These are phyloP conservation scores for Microcos paniculata DNA, from an alignment of 345 rosid genomes.

Conservation along the genomic window DNA sequence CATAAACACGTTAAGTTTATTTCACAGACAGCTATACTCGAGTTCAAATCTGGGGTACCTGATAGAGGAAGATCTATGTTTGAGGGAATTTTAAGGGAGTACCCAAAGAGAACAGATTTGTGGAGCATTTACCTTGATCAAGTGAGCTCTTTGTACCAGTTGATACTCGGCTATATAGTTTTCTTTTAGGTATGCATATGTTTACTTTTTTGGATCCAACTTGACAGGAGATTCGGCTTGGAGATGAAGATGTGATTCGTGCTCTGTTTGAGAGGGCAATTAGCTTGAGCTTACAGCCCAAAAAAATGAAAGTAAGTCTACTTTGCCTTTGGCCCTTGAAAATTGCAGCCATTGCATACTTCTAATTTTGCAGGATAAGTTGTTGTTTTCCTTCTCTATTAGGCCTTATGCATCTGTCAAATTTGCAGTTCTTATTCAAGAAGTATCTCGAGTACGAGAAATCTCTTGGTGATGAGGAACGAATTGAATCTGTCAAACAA, in stretches of 20 bases:
- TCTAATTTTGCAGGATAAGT: not conserved
- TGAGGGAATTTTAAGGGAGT: conserved; percentile 82
- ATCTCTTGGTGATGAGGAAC: conserved; percentile 54
- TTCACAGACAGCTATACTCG: conserved; percentile 79
- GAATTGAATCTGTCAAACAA: conserved; percentile 64
- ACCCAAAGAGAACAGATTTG: conserved; percentile 91
- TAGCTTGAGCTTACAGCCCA: conserved; percentile 79
- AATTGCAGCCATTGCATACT: not conserved
- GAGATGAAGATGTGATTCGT: conserved; percentile 65
- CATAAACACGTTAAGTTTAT: conserved; percentile 85
- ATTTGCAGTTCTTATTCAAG: conserved; percentile 82
- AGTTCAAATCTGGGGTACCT: conserved; percentile 85
- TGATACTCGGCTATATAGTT: not conserved
- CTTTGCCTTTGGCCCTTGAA: not conserved
- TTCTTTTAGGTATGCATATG: not conserved
- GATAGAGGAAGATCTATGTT: conserved; percentile 88
- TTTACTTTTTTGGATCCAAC: conserved; percentile 13
- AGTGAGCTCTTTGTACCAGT: conserved; percentile 35
- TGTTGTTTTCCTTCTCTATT: not conserved
- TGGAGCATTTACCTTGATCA: conserved; percentile 98
- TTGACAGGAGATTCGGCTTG: conserved; percentile 75
- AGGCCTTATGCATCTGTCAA: not conserved
- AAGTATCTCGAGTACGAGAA: conserved; percentile 81
- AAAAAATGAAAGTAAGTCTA: conserved; percentile 72
- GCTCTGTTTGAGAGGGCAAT: conserved; percentile 84